Conservation (phyloP, 129 eudicot species). For the Erigeron canadensis region DNA sequence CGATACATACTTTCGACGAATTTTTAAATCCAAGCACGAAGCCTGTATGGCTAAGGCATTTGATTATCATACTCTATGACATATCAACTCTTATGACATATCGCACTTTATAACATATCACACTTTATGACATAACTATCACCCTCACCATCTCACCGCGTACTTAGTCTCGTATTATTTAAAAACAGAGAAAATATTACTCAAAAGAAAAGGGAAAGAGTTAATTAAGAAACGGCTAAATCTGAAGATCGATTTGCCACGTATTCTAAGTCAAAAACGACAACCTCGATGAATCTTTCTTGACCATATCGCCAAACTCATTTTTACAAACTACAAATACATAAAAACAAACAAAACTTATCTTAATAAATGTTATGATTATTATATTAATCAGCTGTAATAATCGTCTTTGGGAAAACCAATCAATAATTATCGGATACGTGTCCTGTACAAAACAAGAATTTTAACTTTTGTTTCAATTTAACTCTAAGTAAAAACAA, state of each 20-base stretch:
- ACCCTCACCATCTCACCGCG: too few species aligned
- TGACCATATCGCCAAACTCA: conserved; percentile 21
- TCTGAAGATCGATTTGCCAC: conserved; percentile 36
- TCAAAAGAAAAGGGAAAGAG: too few species aligned
- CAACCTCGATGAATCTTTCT: conserved; percentile 37
- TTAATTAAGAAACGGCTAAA: too few species aligned
- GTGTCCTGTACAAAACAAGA: conserved; percentile 35
- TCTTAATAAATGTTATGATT: neutral
- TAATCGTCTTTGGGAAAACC: conserved; percentile 19
- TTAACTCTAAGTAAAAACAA: conserved; percentile 13
- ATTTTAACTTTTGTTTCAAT: conserved; percentile 29
- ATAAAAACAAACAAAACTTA: conserved; percentile 13
- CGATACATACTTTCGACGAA: too few species aligned
- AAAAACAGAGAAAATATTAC: too few species aligned
- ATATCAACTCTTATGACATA: too few species aligned
- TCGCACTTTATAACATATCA: too few species aligned
- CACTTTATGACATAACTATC: too few species aligned
- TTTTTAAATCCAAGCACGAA: too few species aligned
- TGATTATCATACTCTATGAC: too few species aligned
- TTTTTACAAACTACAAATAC: conserved; percentile 15
- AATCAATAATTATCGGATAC: conserved; percentile 23
- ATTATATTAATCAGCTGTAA: conserved; percentile 6
- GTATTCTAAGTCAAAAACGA: conserved; percentile 19
- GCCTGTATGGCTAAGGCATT: too few species aligned
- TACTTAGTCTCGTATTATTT: too few species aligned